Evolutionary conservation across 495 filamentous ascomycete genomes (phyloP), one percentile per base, ranked within the genome.

Genomic region (Podospora didyma): DNA sequence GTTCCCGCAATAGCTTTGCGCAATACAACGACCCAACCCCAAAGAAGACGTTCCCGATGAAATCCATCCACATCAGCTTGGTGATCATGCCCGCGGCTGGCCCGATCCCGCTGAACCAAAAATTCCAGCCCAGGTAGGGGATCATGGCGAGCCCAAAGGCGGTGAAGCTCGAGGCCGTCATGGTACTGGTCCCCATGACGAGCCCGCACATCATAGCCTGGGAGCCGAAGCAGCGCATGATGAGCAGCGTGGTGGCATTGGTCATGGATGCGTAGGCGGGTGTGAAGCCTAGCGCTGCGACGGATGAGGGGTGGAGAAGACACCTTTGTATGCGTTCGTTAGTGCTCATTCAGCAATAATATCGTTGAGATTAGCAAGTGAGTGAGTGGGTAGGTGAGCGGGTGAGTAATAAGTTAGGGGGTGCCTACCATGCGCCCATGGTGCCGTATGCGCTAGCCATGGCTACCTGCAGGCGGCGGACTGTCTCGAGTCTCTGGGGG

Each of bases 161-260:
- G 7, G 50, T 54, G 49, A 69, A 69, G 53, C 58, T 61, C 45
- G 47, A 50, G 16, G 53, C 20, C 9, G 58, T 62, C 61, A 69
- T 62, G 35, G 45, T 44, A 7, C 60, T 57, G 7, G 66, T 62
- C 10, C 62, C 63, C 16, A 68, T 53, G 14, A 68, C 42, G 14
- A 66, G 39, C 0, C 63, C 66, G 49, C 54, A 62, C 3, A 61
- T 68, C 66, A 68, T 66, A n/a, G 66, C 66, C 49, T 69, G 66
- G 19, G 66, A 63, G 39, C 66, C 66, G 41, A 64, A 69, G 49
- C 66, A 69, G 7, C 66, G 61, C 42, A 49, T 49, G 19, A 64
- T 53, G 26, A 69, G 58, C 14, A 50, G 16, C 16, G 66, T 63
- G 21, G 63, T 66, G 16, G 34, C 46, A 35, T 56, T 66, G 49